Evolutionary conservation across 2,329 filamentous ascomycete species (phyloP).

Genomic region (Cytospora chrysosperma): DNA sequence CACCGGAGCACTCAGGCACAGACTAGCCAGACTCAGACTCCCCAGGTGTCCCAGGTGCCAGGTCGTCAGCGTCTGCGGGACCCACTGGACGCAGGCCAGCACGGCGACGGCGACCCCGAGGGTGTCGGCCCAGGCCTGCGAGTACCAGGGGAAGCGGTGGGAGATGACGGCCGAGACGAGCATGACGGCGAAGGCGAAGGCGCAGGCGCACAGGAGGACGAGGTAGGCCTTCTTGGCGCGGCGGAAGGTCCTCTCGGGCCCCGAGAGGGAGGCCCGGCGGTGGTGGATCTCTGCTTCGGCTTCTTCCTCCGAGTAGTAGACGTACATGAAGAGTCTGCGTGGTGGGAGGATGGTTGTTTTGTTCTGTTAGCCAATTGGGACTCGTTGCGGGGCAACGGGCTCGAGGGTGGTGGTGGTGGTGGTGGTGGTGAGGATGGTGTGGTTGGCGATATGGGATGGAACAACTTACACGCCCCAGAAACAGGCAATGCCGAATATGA

Average conservation of each 20-base stretch:
- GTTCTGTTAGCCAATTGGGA: background rate
- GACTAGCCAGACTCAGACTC: constrained; percentile 26
- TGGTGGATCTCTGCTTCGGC: constrained; percentile 30
- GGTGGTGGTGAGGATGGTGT: too few species aligned
- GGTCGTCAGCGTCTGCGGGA: constrained; percentile 26
- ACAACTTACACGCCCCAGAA: constrained; percentile 26
- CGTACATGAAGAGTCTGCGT: constrained; percentile 26
- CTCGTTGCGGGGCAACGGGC: background rate
- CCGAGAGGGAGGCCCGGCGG: constrained; percentile 28
- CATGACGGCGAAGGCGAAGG: constrained; percentile 23
- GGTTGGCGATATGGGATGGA: background rate
- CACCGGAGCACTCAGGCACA: constrained; percentile 19
- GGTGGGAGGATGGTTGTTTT: background rate
- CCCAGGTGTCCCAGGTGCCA: constrained; percentile 25
- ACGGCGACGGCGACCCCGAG: constrained; percentile 26
- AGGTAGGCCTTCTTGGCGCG: constrained; percentile 30
- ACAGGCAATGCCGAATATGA: constrained; percentile 27
- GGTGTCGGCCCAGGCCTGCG: constrained; percentile 27
- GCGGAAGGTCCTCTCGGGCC: constrained; percentile 30
- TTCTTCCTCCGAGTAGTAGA: constrained; percentile 32
- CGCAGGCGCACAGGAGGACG: constrained; percentile 27
- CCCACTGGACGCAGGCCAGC: constrained; percentile 28
- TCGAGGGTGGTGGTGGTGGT: background rate
- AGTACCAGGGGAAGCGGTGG: constrained; percentile 22
- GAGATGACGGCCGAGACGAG: constrained; percentile 25